phyloP scores from a whole-genome alignment of 1,284 basidiomycete genomes.

The Trametes polyzona region DNA sequence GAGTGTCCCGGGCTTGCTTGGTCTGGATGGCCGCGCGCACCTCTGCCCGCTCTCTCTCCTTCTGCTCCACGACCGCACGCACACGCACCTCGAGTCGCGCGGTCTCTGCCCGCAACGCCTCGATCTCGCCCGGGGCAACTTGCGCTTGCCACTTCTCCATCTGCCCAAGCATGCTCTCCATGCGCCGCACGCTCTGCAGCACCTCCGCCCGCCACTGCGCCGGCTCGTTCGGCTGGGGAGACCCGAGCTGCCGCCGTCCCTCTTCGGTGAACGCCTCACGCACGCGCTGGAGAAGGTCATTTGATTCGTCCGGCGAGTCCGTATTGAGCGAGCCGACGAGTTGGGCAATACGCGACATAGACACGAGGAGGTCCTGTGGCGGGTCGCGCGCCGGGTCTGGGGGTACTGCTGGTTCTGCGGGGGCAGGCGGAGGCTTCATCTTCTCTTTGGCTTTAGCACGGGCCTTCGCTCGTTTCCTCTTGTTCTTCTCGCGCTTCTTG shows the following conservation, averaged over 20 bases:
- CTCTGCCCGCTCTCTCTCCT: constrained; percentile 6
- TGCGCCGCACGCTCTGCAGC: constrained; percentile 21
- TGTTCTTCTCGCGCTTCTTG: constrained; percentile 21
- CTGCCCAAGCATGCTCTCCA: constrained; percentile 22
- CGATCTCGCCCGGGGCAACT: constrained; percentile 19
- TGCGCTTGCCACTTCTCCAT: constrained; percentile 24
- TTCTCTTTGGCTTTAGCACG: constrained; percentile 23
- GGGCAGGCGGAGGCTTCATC: constrained; percentile 1
- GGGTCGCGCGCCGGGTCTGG: constrained; percentile 6
- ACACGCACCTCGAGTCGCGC: constrained; percentile 19
- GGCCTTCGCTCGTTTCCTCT: constrained; percentile 19
- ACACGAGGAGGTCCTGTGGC: constrained; percentile 21
- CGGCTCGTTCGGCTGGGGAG: constrained; percentile 2
- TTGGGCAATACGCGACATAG: constrained; percentile 22
- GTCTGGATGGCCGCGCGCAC: background rate
- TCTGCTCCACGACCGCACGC: constrained; percentile 20
- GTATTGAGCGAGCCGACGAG: constrained; percentile 18
- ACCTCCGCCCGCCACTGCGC: constrained; percentile 23
- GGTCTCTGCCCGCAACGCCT: constrained; percentile 20
- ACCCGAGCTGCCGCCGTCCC: constrained; percentile 2
- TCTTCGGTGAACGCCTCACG: constrained; percentile 15
- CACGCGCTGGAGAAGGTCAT: constrained; percentile 16
- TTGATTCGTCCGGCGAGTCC: constrained; percentile 8
- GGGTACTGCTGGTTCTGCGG: too few relatives aligned
- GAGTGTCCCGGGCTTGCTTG: background rate